Base-by-base conservation (phyloP, 331 rosid species). In the Ulmus americana region DNA sequence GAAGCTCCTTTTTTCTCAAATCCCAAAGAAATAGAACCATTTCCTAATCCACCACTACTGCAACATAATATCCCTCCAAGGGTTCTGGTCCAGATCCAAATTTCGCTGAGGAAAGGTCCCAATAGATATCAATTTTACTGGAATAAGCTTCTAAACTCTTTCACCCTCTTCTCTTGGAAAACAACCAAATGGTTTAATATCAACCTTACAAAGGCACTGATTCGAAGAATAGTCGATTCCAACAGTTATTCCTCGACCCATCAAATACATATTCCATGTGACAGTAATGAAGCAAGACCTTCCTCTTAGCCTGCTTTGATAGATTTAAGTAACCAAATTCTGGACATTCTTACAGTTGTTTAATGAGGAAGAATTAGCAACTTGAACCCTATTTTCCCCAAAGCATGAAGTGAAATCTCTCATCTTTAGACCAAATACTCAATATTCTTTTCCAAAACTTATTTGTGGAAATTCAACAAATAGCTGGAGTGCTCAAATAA, bases 341-440 rank as follows among this genome's bases (percentile, higher is more conserved):
- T 94, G 97, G 42, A 90, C 86, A 71, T 74, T 73, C 67, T 76
- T 89, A 55, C 77, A 70, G 18, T 79, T 42, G 78, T 66, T 80
- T 10, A 96, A 91, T 2, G 96, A 84, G 2, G 97, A 86, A 63
- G 88, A 92, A 85, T 92, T 97, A 1, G 95, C 91, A 38, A 92
- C 83, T 67, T 92, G 98, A 70, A 92, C 95, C 6, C 95, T 97
- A 65, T 83, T 92, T 71, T 92, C 98, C 11, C 98, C 96, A 71
- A 92, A 92, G 74, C 98, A 92, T 72, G 90, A 86, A 55, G 98
- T 95, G 61, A 92, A 92, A 82, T 92, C 97, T 78, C 87, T 89
- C 98, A 92, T 92, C 59, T 82, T 71, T 67, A 35, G 43, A 43
- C 40, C 55, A 47, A 41, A 58, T 41, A 66, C 76, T 66, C 65